Base-by-base conservation (phyloP, 192 early-diverging fungal genomes). In the Coemansia sp. region DNA sequence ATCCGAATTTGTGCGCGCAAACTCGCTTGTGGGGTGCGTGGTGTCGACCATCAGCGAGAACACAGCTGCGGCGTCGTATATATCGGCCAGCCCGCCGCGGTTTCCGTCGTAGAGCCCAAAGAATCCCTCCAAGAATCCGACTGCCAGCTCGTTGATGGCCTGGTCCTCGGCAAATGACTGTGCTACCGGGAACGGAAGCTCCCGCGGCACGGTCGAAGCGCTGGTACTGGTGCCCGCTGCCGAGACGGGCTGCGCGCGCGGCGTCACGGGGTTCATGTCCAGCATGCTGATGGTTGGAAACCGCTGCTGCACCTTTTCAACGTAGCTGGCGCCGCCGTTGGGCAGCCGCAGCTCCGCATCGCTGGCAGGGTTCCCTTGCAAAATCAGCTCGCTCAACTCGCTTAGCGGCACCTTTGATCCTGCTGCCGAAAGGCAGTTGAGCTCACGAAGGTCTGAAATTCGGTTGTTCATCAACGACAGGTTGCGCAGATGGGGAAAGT, bases 41-140 rank as follows among this genome's bases (percentile, higher is more conserved):
- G 64, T 67, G 35, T 75, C 71, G 15, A 75, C 71, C 44, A 75
- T 62, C 19, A 75, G 53, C 26, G 71, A 75, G 45, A 75, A 75
- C 32, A 56, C 51, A 19, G 64, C 64, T 0, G 42, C 23, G 15
- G 41, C 43, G 30, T 67, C 64, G 39, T 75, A 75, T 21, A 75
- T 67, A 43, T 75, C 55, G 0, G 60, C 64, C 39, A 75, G 56
- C 1, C 46, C 65, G 25, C 38, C 31, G 32, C 71, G 64, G 31
- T 61, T 68, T 41, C 49, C 53, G 30, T 75, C 71, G 26, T 75
- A 75, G 8, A 75, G 60, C 6, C 49, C 44, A 49, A 75, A 67
- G 45, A 75, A 75, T 1, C 64, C 60, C 12, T 60, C 64, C 27
- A 75, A 22, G 26, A 75, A 75, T 4, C 30, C 47, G 23, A 60